These are phyloP conservation scores for Quercus phellos DNA, from an alignment of 331 rosid species.

Conservation along the genomic window DNA sequence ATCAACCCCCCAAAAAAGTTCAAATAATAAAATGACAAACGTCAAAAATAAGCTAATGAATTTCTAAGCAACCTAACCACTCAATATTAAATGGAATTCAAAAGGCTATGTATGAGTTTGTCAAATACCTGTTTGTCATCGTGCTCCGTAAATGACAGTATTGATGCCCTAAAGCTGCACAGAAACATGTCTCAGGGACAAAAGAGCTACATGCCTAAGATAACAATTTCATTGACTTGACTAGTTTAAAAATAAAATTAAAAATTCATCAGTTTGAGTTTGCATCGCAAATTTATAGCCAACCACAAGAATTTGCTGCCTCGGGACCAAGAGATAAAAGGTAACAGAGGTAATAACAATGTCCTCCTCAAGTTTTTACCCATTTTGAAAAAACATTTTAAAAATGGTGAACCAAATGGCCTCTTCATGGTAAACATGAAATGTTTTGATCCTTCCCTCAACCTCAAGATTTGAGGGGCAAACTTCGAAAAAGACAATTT, in stretches of 20 bases:
- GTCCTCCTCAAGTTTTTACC: not conserved
- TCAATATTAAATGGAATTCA: not conserved
- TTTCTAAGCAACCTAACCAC: not conserved
- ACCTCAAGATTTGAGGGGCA: too few species aligned
- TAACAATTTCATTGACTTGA: constrained; percentile 8
- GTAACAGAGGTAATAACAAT: not conserved
- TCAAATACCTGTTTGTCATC: constrained; percentile 83
- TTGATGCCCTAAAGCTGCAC: constrained; percentile 84
- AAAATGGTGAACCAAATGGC: too few species aligned
- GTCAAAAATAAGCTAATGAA: not conserved
- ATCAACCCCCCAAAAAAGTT: not conserved
- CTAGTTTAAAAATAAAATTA: not conserved
- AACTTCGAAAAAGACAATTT: too few species aligned
- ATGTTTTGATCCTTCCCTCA: not conserved
- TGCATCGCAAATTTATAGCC: not conserved
- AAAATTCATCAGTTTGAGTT: constrained; percentile 3
- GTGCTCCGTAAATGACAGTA: constrained; percentile 91
- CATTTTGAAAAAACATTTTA: too few species aligned
- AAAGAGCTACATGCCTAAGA: constrained; percentile 1
- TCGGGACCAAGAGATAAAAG: not conserved
- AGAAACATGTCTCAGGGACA: constrained; percentile 28
- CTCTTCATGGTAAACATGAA: constrained; percentile 2
- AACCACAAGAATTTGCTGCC: not conserved
- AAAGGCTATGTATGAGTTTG: not conserved
- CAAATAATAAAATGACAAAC: not conserved